These are phyloP conservation scores for Sporobolomyces roseus DNA, from an alignment of 768 basidiomycete genomes.

Conservation along the genomic window DNA sequence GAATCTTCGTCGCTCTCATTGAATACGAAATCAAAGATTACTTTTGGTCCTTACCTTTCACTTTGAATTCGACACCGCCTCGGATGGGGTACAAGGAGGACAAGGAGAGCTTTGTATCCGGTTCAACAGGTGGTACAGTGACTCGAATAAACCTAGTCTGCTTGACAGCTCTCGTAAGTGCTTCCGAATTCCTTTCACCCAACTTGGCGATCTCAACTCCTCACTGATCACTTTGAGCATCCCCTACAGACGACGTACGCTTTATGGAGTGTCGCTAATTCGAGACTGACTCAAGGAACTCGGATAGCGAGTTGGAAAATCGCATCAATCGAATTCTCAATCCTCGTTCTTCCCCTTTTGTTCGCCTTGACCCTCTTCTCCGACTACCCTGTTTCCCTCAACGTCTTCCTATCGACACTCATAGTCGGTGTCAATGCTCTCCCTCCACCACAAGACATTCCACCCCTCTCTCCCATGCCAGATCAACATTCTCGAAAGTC, in stretches of 20 bases:
- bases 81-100: conserved; percentile 60
- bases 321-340: conserved; percentile 58
- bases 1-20: too few relatives aligned
- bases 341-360: conserved; percentile 72
- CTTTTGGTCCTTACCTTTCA: too few relatives aligned
- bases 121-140: conserved; percentile 66
- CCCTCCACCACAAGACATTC: background rate
- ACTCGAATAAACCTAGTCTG: conserved; percentile 66
- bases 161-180: conserved; percentile 61
- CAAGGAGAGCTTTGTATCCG: conserved; percentile 79
- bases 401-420: conserved; percentile 47
- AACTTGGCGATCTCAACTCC: background rate
- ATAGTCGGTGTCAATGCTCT: background rate
- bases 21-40: too few relatives aligned
- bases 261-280: conserved; percentile 57
- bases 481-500: background rate
- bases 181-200: background rate
- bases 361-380: conserved; percentile 76
- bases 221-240: background rate
- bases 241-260: conserved; percentile 62
- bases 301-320: conserved; percentile 37
- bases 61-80: background rate
- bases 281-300: conserved; percentile 53
- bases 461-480: conserved; percentile 15
- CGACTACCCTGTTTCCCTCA: conserved; percentile 57